phyloP scores from a whole-genome alignment of 225 moss, liverwort and hornwort genomes.

The Antitrichia curtipendula region DNA sequence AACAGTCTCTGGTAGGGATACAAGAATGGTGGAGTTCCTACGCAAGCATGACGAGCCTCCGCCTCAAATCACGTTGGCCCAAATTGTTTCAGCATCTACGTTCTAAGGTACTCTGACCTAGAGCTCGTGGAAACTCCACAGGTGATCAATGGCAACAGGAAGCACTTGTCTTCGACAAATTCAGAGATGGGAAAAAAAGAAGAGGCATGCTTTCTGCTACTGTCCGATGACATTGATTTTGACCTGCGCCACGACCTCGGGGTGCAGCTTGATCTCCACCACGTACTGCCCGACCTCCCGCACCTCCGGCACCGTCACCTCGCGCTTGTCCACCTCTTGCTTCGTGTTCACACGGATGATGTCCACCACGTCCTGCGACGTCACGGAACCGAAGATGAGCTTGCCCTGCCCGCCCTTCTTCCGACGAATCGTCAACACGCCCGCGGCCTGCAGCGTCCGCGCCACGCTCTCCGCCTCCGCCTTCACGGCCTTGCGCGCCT shows the following conservation, averaged over 20 bases:
- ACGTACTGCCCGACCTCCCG: constrained; percentile 79
- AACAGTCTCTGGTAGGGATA: not conserved
- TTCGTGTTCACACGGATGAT: constrained; percentile 74
- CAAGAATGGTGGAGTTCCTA: not conserved
- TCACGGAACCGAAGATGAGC: constrained; percentile 86
- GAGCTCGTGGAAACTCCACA: not conserved
- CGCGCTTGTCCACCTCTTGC: constrained; percentile 82
- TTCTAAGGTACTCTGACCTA: not conserved
- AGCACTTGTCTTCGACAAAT: not conserved
- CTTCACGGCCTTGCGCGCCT: constrained; percentile 60
- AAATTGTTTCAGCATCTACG: constrained; percentile 15
- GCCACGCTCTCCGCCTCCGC: constrained; percentile 76
- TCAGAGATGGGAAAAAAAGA: not conserved
- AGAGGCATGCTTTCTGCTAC: not conserved
- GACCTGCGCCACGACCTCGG: constrained; percentile 75
- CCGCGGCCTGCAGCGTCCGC: constrained; percentile 59
- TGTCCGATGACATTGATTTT: constrained; percentile 91
- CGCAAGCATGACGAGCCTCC: not conserved
- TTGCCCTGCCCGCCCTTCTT: constrained; percentile 91
- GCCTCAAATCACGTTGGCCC: constrained; percentile 5
- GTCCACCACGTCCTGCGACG: constrained; percentile 86
- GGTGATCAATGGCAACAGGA: not conserved
- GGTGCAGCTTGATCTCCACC: constrained; percentile 82
- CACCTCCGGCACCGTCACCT: constrained; percentile 85
- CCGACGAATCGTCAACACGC: constrained; percentile 57